These are phyloP conservation scores for Groenewaldozyma auringiensis DNA, from an alignment of 1,139 yeast species.

Conservation along the genomic window DNA sequence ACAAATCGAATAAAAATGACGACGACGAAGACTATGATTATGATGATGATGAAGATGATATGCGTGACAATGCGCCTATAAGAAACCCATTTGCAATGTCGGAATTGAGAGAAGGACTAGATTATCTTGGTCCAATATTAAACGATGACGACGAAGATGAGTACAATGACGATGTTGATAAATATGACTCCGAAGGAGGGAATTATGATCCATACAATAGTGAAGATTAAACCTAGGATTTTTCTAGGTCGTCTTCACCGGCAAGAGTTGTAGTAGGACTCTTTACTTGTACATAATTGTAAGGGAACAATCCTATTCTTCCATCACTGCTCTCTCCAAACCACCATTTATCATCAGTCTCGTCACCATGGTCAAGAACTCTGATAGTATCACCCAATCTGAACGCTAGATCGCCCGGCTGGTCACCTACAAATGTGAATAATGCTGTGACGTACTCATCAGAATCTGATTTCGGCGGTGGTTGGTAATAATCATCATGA, in stretches of 20 bases:
- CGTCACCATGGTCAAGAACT: constrained; percentile 36
- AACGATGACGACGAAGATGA: constrained; percentile 16
- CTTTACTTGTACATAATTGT: constrained; percentile 39
- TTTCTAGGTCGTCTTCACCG: too few species aligned
- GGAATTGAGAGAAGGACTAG: constrained; percentile 24
- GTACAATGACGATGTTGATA: constrained; percentile 11
- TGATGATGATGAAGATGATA: constrained; percentile 18
- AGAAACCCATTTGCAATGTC: constrained; percentile 12
- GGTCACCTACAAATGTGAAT: constrained; percentile 32
- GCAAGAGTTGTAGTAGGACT: too few species aligned
- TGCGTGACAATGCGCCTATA: constrained; percentile 1
- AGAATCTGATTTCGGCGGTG: constrained; percentile 16
- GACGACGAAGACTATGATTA: constrained; percentile 33
- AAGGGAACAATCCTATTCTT: constrained; percentile 46
- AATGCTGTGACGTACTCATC: constrained; percentile 30
- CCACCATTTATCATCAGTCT: constrained; percentile 50
- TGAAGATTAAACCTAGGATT: constrained; percentile 22
- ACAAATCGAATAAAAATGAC: too few species aligned
- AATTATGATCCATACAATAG: constrained; percentile 13
- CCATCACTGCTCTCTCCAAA: constrained; percentile 44
- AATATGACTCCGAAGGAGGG: constrained; percentile 16
- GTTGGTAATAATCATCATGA: constrained; percentile 10
- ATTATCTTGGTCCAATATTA: constrained; percentile 13
- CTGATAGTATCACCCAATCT: constrained; percentile 43
- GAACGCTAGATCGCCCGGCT: constrained; percentile 46